Evolutionary conservation across 2,329 filamentous ascomycete species (phyloP).

Genomic region (Paecilomyces dactylethromorphus): DNA sequence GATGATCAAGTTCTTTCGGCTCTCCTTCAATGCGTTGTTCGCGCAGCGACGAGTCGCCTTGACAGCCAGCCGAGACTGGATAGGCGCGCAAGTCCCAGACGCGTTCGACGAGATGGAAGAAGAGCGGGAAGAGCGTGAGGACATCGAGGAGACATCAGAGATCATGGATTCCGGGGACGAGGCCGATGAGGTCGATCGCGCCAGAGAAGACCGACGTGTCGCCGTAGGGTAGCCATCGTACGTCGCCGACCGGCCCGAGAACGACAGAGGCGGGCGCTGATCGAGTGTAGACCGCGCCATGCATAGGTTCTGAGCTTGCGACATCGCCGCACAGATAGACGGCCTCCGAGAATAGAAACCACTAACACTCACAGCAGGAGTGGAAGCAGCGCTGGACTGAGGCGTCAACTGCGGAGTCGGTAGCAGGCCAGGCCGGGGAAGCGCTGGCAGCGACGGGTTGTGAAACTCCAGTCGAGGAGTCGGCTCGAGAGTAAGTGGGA

Average conservation of each 20-base stretch:
- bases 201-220: conserved; percentile 43
- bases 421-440: conserved; percentile 49
- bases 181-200: conserved; percentile 46
- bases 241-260: conserved; percentile 29
- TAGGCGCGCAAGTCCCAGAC: conserved; percentile 23
- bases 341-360: conserved; percentile 44
- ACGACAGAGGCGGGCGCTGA: conserved; percentile 35
- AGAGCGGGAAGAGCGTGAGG: conserved; percentile 48
- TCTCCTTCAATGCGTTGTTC: conserved; percentile 30
- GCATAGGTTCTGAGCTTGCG: conserved; percentile 49
- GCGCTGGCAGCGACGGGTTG: conserved; percentile 43
- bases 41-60: conserved; percentile 35
- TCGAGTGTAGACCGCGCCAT: conserved; percentile 52
- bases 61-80: conserved; percentile 28
- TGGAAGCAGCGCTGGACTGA: conserved; percentile 45
- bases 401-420: conserved; percentile 59
- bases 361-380: conserved; percentile 56
- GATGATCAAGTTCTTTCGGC: conserved; percentile 27
- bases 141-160: conserved; percentile 52
- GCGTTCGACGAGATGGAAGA: conserved; percentile 40
- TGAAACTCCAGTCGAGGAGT: conserved; percentile 37
- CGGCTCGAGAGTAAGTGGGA: conserved; percentile 46
- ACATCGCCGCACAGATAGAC: conserved; percentile 55
- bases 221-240: conserved; percentile 44
- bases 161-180: conserved; percentile 59